Evolutionary conservation across 345 rosid species (phyloP), one percentile per base, ranked within the genome.

Genomic region (Linum usitatissimum): DNA sequence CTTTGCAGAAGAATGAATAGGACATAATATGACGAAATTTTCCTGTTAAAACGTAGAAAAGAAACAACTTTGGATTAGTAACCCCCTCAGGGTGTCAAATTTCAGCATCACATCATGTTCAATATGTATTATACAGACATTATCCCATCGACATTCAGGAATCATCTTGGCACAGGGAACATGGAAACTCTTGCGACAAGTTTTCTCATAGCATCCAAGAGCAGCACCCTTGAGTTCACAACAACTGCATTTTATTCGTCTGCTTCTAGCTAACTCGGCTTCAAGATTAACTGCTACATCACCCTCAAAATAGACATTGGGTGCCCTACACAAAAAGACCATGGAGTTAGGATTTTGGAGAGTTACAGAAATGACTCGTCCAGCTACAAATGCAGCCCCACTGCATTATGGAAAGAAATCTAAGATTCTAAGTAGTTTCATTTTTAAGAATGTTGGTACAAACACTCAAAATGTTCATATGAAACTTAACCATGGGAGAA

Each of bases 191-290:
- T 75, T 85, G 59, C 80, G 78, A 71, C 96, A 88, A 73, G 72
- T 79, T 66, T 78, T 74, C 70, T 84, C 91, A 75, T 80, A 93
- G 77, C 99, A 90, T 39, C 99, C 97, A 66, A 93, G 88, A 19
- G 94, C 90, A 62, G 99, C 99, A 49, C 99, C 97, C 78, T 90
- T 93, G 70, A 81, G 80, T 45, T 88, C 90, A 64, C 99, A 93
- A 67, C 81, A 76, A 72, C 84, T 73, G 70, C 97, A 93, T 68
- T 67, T 83, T 55, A 93, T 87, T 75, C 84, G 83, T 61, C 70
- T 70, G 65, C 96, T 86, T 80, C 99, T 87, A 64, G 85, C 76
- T 71, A 93, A 55, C 74, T 93, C 99, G 71, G 78, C 86, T 71
- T 84, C 88, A 38, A 93, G 97, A 71, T 93, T 87, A 68, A 90